Conservation (phyloP, 2,329 filamentous ascomycete species). For the Rhexocercosporidium sp. region DNA sequence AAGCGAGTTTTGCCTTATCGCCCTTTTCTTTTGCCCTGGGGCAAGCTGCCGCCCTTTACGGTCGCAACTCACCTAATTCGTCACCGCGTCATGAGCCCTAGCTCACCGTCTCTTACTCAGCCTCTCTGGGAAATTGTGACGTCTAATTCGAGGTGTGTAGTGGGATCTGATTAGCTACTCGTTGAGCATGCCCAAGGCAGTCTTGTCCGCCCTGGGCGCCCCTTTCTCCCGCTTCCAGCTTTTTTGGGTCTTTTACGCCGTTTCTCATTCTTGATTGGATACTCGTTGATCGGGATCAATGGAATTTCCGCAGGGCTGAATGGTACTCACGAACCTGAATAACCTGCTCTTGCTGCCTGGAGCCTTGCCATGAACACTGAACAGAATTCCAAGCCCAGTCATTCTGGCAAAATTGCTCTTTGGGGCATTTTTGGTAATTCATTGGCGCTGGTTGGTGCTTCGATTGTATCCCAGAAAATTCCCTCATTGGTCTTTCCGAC, state of each 20-base stretch:
- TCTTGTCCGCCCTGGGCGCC: too few relatives aligned
- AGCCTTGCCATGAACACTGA: background rate
- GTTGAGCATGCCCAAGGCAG: too few relatives aligned
- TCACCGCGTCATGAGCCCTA: background rate
- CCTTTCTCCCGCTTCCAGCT: too few relatives aligned
- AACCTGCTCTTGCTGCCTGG: background rate
- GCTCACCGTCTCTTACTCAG: background rate
- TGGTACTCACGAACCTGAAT: background rate
- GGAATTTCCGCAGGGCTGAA: background rate
- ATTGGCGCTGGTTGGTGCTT: background rate
- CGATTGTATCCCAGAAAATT: too few relatives aligned
- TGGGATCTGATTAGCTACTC: too few relatives aligned
- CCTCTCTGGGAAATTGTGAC: background rate
- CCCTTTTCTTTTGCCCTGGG: background rate
- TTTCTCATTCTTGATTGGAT: background rate
- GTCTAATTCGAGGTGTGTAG: too few relatives aligned
- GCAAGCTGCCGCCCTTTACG: background rate
- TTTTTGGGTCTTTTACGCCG: too few relatives aligned
- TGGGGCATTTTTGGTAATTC: background rate
- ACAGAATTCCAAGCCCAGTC: background rate
- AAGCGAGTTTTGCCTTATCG: background rate
- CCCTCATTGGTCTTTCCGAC: too few relatives aligned
- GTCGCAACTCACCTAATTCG: too few relatives aligned
- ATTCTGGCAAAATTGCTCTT: background rate
- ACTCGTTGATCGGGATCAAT: background rate